Base-by-base conservation (phyloP, 768 basidiomycete genomes). In the Lanmaoa pseudosensibilis region DNA sequence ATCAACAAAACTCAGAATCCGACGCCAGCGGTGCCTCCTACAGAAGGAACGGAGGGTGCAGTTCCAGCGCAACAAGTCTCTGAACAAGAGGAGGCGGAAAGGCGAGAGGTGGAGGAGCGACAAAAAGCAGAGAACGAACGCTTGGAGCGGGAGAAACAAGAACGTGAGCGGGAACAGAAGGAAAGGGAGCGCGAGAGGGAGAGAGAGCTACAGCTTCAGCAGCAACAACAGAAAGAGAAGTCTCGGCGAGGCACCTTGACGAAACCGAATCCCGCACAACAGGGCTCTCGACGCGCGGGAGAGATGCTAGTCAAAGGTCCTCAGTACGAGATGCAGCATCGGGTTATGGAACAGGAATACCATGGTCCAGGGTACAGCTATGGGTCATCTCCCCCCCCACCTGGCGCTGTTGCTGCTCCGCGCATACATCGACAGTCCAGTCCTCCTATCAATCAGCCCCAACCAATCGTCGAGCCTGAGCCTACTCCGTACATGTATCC, bases 261-360 rank as follows among this genome's bases (percentile, higher is more conserved):
- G 40, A 93, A 92, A 70, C 69, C 79, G 12, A 73, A 80, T 36
- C 75, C 80, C 18, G 78, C 80, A 19, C 72, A 77, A 46, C 72
- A 76, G 10, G 76, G 73, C 18, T 77, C 80, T 30, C 79, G 79
- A 36, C 82, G 93, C 33, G 78, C 84, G 44, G 92, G 90, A 9
- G 95, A 97, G 73, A 92, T 85, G 76, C 87, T 94, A 9, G 83
- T 98, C 52, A 85, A 87, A 59, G 85, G 90, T 5, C 92, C 95
- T 38, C 90, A 92, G 65, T 98, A 96, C 68, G 95, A 96, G 66
- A 87, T 91, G 83, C 95, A 98, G 69, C 90, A 93, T 70, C 85
- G 89, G 23, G 90, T 87, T 48, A 93, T 98, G 82, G 91, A 94
- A 70, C 88, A 94, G 64, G 92, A 96, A 68, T 90, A 91, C 60